Percentiles rank a stretch among this genome's conserved stretches.
Evolutionary conservation across 148 eudicot genomes (phyloP).

Genomic region (Rhododendron kiyosumense): DNA sequence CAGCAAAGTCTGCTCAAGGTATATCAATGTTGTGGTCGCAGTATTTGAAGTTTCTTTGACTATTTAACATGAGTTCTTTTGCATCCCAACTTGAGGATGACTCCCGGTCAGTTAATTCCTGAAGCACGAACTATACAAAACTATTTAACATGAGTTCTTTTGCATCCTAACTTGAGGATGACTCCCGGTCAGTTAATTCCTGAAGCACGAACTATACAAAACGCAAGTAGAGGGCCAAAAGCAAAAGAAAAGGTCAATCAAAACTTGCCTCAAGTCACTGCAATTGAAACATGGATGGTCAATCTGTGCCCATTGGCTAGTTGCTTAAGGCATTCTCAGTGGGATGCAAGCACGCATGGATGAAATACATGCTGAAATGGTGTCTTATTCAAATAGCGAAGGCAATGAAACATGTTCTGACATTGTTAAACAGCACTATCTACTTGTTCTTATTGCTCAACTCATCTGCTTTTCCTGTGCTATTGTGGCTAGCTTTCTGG

Average conservation of each 20-base stretch:
- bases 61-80: background rate
- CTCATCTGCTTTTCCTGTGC: too few relatives aligned
- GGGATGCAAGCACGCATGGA: background rate
- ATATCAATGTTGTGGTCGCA: background rate
- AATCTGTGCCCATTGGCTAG: conserved; percentile 46
- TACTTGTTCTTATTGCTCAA: too few relatives aligned
- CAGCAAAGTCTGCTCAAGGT: background rate
- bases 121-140: background rate
- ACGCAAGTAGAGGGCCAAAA: background rate
- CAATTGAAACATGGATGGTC: conserved; percentile 27
- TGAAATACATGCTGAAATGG: too few relatives aligned
- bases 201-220: background rate
- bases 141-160: background rate
- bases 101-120: background rate
- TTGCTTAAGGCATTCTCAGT: conserved; percentile 30
- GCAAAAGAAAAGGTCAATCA: background rate
- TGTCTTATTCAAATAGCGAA: too few relatives aligned
- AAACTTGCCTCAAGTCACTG: background rate
- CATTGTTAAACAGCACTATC: background rate
- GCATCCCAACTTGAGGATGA: background rate
- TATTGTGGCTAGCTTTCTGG: background rate
- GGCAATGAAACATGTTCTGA: background rate
- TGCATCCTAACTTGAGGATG: background rate
- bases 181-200: background rate
- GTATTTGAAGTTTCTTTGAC: background rate